A percentile compares a stretch with the other conserved stretches of the same genome.
Conservation (phyloP, 2,329 filamentous ascomycete species). For the Epichloe uncinata region DNA sequence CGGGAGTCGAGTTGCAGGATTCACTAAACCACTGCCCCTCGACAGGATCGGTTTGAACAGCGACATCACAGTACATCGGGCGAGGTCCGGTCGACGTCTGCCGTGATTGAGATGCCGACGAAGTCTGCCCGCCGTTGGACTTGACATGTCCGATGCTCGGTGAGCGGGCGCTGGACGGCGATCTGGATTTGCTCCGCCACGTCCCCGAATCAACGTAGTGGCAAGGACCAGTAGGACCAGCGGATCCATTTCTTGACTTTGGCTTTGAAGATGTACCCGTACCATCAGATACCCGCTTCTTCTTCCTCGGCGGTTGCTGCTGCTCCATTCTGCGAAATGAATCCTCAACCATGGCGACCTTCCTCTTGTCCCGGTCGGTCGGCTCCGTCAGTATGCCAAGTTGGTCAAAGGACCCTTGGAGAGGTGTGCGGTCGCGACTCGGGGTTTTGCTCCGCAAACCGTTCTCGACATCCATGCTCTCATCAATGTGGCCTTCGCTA, state of each 20-base stretch:
- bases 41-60: slow-evolving; percentile 42
- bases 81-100: slow-evolving; percentile 25
- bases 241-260: slow-evolving; percentile 26
- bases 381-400: slow-evolving; percentile 48
- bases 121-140: slow-evolving; percentile 18
- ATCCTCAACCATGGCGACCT: slow-evolving; percentile 52
- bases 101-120: slow-evolving; percentile 18
- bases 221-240: slow-evolving; percentile 20
- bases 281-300: slow-evolving; percentile 49
- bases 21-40: slow-evolving; percentile 39
- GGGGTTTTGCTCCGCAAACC: slow-evolving; percentile 50
- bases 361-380: slow-evolving; percentile 54
- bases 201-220: slow-evolving; percentile 41
- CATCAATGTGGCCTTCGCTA: slow-evolving; percentile 47
- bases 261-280: slow-evolving; percentile 23
- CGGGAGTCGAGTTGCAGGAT: slow-evolving; percentile 20
- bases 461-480: slow-evolving; percentile 34
- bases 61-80: slow-evolving; percentile 35
- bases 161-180: slow-evolving; percentile 31
- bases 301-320: slow-evolving; percentile 43
- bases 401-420: slow-evolving; percentile 46
- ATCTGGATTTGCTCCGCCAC: slow-evolving; percentile 39
- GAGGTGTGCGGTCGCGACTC: slow-evolving; percentile 52
- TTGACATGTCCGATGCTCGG: slow-evolving; percentile 18
- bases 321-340: slow-evolving; percentile 50